Base-by-base conservation (phyloP, 176 grass and related monocot genomes). In the Tillandsia leiboldiana region DNA sequence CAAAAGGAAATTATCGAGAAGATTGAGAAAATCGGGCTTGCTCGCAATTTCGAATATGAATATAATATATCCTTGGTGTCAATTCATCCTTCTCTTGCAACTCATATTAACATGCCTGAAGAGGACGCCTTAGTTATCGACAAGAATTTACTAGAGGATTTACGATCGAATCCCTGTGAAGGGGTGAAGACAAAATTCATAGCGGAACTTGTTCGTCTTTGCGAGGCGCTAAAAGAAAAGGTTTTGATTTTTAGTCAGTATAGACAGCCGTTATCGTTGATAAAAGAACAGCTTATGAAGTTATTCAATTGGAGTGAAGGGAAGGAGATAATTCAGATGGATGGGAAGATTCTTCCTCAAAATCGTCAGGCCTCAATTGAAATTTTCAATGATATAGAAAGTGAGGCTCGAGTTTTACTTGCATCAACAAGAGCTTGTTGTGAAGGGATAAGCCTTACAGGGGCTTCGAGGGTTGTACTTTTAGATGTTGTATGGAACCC, bases 401-500 rank as follows among this genome's bases (percentile, higher is more conserved):
- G 82, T 29, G 72, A 87, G 66, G 86, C 86, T 57, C 92, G 75
- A 64, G 86, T 92, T 67, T 82, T 97, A 61, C 86, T 92, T 77
- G 93, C 88, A 76, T 85, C 77, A 58, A 97, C 93, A 1, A 97
- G 57, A 57, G 83, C 93, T 20, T 92, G 89, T 12, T 84, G 83
- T 33, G 93, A 97, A 73, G 93, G 93, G 12, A 97, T 97, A 63
- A 83, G 79, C 33, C 81, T 97, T 27, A 73, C 85, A 1, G 89
- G 86, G 1, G 93, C 93, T 47, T 97, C 93, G 27, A 88, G 86
- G 72, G 86, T 97, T 11, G 77, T 97, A 71, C 86, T 97, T 23
- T 73, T 97, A 17, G 93, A 97, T 87, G 88, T 92, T 50, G 89
- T 90, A 26, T 97, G 93, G 93, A 97, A 97, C 69, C 93, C 86